A percentile compares a stretch with the other conserved stretches of the same genome.
Conservation (phyloP, 164 flowering plant species). For the Magnolia sinica region DNA sequence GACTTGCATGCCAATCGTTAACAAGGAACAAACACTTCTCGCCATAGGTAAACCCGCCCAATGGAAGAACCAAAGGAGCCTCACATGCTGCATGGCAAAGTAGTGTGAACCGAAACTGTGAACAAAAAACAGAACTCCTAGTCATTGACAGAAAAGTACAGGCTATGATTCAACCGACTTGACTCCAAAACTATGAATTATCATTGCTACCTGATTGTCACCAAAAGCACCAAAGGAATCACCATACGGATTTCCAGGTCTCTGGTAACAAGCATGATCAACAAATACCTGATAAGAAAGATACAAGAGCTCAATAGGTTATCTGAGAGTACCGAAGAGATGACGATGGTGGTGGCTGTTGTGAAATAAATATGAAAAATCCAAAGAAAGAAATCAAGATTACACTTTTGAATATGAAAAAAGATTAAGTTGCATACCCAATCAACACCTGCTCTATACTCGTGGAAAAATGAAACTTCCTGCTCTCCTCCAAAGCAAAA, state of each 20-base stretch:
- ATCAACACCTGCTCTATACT: slow-evolving; percentile 85
- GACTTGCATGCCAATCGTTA: slow-evolving; percentile 97
- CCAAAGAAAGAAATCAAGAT: neutral
- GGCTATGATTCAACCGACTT: too few relatives aligned
- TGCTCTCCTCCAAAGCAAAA: slow-evolving; percentile 73
- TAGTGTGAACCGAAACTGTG: slow-evolving; percentile 86
- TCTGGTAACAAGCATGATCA: slow-evolving; percentile 82
- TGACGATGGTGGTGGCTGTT: neutral
- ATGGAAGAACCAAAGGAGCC: slow-evolving; percentile 89
- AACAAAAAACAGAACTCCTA: slow-evolving; percentile 7
- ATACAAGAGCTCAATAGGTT: neutral
- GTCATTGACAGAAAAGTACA: neutral
- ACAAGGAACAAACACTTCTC: slow-evolving; percentile 87
- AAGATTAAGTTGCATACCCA: slow-evolving; percentile 53
- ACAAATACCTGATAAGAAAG: slow-evolving; percentile 65
- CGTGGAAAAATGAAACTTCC: slow-evolving; percentile 80
- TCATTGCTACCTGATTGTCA: slow-evolving; percentile 77
- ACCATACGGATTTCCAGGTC: slow-evolving; percentile 95
- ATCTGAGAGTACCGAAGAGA: neutral
- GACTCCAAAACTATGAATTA: slow-evolving; percentile 3
- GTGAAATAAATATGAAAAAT: neutral
- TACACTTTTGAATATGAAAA: neutral
- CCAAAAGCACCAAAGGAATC: slow-evolving; percentile 81
- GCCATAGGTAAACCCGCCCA: slow-evolving; percentile 89
- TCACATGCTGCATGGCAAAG: slow-evolving; percentile 98